A percentile compares a stretch with the other conserved stretches of the same genome.
These are phyloP conservation scores for Agrocybe chaxingu DNA, from an alignment of 768 basidiomycete genomes.

Conservation along the genomic window DNA sequence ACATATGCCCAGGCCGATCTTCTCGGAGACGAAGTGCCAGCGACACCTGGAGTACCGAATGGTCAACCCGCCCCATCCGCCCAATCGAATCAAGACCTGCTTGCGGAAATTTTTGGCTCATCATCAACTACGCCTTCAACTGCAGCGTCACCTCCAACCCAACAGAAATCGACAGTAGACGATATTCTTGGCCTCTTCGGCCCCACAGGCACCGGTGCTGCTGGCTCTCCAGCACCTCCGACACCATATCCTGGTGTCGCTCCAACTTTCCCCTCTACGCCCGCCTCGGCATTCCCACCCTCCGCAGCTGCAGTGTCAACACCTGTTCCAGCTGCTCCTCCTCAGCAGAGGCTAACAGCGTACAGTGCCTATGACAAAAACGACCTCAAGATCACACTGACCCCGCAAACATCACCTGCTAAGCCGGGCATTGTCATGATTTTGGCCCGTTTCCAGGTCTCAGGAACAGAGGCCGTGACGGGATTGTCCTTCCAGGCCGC, in stretches of 20 bases:
- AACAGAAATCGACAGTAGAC: slow-evolving; percentile 65
- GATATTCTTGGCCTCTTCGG: slow-evolving; percentile 93
- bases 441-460: slow-evolving; percentile 79
- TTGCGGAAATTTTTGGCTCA: slow-evolving; percentile 89
- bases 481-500: slow-evolving; percentile 94
- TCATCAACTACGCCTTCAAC: slow-evolving; percentile 37
- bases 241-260: slow-evolving; percentile 16
- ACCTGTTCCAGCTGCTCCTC: slow-evolving; percentile 29
- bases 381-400: slow-evolving; percentile 82
- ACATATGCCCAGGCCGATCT: slow-evolving; percentile 55
- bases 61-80: slow-evolving; percentile 36
- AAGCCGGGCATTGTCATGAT: slow-evolving; percentile 92
- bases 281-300: slow-evolving; percentile 21
- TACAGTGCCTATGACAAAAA: slow-evolving; percentile 94
- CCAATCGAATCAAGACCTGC: slow-evolving; percentile 78
- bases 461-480: slow-evolving; percentile 46
- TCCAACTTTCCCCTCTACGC: slow-evolving; percentile 18
- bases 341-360: slow-evolving; percentile 54
- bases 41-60: slow-evolving; percentile 38
- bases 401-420: slow-evolving; percentile 76
- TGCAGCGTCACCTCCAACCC: slow-evolving; percentile 36
- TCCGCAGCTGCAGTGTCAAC: slow-evolving; percentile 37
- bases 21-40: slow-evolving; percentile 69
- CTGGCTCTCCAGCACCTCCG: slow-evolving; percentile 25
- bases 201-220: slow-evolving; percentile 35